phyloP scores from a whole-genome alignment of 1,139 yeast species.

The Pichia sorboxylosa region DNA sequence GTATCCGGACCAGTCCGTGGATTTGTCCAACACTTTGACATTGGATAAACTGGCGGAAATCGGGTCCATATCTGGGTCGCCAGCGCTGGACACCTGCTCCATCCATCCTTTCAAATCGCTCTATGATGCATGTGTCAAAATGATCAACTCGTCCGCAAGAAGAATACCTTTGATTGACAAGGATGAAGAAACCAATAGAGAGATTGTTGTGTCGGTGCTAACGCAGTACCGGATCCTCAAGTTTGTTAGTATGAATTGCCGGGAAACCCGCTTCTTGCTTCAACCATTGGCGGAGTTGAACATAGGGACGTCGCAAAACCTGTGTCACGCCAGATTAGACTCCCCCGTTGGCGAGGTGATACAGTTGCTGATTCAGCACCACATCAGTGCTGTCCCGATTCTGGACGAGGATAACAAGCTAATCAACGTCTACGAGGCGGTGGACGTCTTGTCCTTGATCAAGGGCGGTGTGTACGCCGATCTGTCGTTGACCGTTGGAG shows the following conservation, averaged over 20 bases:
- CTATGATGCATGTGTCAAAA: slow-evolving; percentile 87
- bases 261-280: slow-evolving; percentile 77
- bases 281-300: slow-evolving; percentile 61
- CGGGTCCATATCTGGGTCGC: slow-evolving; percentile 43
- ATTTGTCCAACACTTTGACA: slow-evolving; percentile 51
- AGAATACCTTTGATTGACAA: slow-evolving; percentile 91
- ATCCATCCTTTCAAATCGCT: slow-evolving; percentile 87
- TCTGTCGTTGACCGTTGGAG: slow-evolving; percentile 85
- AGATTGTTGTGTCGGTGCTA: slow-evolving; percentile 86
- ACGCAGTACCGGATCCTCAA: slow-evolving; percentile 94
- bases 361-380: slow-evolving; percentile 62
- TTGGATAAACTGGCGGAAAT: slow-evolving; percentile 44
- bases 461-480: slow-evolving; percentile 94
- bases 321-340: slow-evolving; percentile 76
- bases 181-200: slow-evolving; percentile 87
- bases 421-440: slow-evolving; percentile 90
- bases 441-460: slow-evolving; percentile 83
- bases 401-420: slow-evolving; percentile 60
- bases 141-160: slow-evolving; percentile 83
- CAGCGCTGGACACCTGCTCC: slow-evolving; percentile 76
- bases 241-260: slow-evolving; percentile 91
- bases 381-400: slow-evolving; percentile 88
- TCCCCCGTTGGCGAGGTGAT: slow-evolving; percentile 95
- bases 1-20: slow-evolving; percentile 77
- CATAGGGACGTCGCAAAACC: slow-evolving; percentile 46